A percentile compares a stretch with the other conserved stretches of the same genome.
These are phyloP conservation scores for Elaeagnus macrophylla DNA, from an alignment of 306 rosid species.

Conservation along the genomic window DNA sequence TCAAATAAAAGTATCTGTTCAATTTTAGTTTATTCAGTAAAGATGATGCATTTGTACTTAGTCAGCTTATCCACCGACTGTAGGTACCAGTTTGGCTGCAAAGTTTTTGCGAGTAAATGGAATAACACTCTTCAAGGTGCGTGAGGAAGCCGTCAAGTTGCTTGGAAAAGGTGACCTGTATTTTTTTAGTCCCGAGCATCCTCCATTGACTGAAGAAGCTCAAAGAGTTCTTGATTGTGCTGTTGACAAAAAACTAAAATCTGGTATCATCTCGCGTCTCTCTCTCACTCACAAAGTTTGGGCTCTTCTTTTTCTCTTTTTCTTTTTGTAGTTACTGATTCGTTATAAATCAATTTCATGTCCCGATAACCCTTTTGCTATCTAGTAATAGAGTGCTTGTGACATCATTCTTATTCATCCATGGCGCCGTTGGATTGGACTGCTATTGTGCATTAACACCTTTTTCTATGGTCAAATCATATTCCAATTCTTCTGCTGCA, in stretches of 20 bases:
- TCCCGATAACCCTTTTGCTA: neutral
- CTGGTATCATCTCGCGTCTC: slow-evolving; percentile 33
- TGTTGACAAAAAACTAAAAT: slow-evolving; percentile 42
- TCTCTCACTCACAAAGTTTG: too few species aligned
- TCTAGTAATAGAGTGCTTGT: too few species aligned
- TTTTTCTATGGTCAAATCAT: neutral
- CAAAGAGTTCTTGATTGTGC: slow-evolving; percentile 75
- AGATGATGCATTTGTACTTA: slow-evolving; percentile 1
- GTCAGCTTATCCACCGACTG: slow-evolving; percentile 5
- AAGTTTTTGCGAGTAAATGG: slow-evolving; percentile 50
- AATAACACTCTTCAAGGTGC: slow-evolving; percentile 50
- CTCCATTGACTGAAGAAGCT: slow-evolving; percentile 56
- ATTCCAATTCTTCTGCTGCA: neutral
- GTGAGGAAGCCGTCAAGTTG: slow-evolving; percentile 48
- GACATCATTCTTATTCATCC: too few species aligned
- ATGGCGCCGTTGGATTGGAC: neutral
- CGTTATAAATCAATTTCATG: neutral
- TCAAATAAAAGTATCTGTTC: too few species aligned
- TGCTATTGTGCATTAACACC: neutral
- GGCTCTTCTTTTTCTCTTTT: neutral
- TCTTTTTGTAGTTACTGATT: neutral
- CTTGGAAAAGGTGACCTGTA: slow-evolving; percentile 42
- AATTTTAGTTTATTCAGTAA: too few species aligned
- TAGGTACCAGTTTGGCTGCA: slow-evolving; percentile 61
- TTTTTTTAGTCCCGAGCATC: slow-evolving; percentile 50